Evolutionary conservation across 805 yeast genomes (phyloP).

Genomic region (Starmerella bacillaris): DNA sequence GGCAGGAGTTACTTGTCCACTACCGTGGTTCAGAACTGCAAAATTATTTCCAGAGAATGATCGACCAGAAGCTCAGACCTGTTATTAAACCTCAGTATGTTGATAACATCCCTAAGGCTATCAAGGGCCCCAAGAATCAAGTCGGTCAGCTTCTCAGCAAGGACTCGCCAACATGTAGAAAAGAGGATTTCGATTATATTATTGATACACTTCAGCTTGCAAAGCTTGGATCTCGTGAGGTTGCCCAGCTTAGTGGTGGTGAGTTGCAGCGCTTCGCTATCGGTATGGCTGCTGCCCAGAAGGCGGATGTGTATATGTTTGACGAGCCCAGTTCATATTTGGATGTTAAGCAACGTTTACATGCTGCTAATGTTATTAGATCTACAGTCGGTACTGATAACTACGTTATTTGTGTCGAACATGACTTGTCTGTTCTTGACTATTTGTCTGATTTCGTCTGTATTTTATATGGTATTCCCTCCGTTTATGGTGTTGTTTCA

Average conservation of each 20-base stretch:
- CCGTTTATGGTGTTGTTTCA: slow-evolving; percentile 96
- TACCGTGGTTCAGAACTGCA: slow-evolving; percentile 97
- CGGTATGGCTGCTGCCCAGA: slow-evolving; percentile 91
- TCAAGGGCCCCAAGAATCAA: slow-evolving; percentile 65
- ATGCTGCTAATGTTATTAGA: slow-evolving; percentile 90
- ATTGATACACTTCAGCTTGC: slow-evolving; percentile 56
- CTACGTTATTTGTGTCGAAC: slow-evolving; percentile 94
- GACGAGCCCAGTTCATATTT: slow-evolving; percentile 97
- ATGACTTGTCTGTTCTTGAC: slow-evolving; percentile 93
- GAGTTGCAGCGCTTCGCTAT: slow-evolving; percentile 96
- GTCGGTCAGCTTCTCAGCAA: slow-evolving; percentile 71
- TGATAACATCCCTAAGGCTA: slow-evolving; percentile 91
- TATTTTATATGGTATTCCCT: slow-evolving; percentile 93
- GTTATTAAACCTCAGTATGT: slow-evolving; percentile 97
- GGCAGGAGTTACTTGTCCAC: slow-evolving; percentile 80
- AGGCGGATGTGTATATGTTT: slow-evolving; percentile 93
- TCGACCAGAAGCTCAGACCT: slow-evolving; percentile 90
- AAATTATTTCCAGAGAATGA: slow-evolving; percentile 80
- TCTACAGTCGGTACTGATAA: slow-evolving; percentile 52
- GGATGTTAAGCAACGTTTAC: slow-evolving; percentile 96
- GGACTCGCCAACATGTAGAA: slow-evolving; percentile 44
- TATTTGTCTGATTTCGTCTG: slow-evolving; percentile 92
- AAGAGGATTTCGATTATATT: slow-evolving; percentile 44
- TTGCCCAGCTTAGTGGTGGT: slow-evolving; percentile 86
- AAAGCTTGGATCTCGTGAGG: slow-evolving; percentile 69